phyloP scores from a whole-genome alignment of 371 early-diverging fungal genomes.

The Apophysomyces elegans region DNA sequence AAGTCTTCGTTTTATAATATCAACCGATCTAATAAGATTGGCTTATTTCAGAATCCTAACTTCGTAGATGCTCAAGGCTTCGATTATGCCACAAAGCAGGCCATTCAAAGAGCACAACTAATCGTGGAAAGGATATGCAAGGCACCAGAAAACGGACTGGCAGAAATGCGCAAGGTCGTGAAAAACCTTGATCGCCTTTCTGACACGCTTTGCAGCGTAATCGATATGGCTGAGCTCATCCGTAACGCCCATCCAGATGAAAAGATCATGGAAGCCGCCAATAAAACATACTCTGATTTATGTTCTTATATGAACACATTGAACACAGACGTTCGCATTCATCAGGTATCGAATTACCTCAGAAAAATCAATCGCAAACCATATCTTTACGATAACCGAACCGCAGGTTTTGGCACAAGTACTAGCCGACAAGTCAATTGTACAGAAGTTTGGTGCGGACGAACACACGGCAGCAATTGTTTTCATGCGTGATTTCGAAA shows the following conservation, averaged over 20 bases:
- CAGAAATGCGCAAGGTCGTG: constrained; percentile 73
- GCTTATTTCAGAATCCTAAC: constrained; percentile 45
- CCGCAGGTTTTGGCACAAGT: constrained; percentile 67
- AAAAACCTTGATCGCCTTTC: constrained; percentile 89
- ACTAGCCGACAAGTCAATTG: constrained; percentile 61
- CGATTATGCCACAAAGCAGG: constrained; percentile 45
- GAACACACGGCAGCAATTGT: constrained; percentile 83
- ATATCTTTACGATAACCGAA: not conserved
- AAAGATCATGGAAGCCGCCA: constrained; percentile 74
- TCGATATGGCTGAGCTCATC: constrained; percentile 93
- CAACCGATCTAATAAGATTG: constrained; percentile 11
- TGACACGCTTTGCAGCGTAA: constrained; percentile 87
- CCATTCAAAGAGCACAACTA: constrained; percentile 55
- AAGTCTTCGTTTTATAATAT: not conserved
- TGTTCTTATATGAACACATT: constrained; percentile 89
- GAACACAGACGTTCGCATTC: constrained; percentile 89
- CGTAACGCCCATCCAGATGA: constrained; percentile 87
- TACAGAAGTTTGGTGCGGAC: constrained; percentile 58
- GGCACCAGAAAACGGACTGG: constrained; percentile 58
- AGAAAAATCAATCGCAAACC: not conserved
- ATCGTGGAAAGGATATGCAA: constrained; percentile 63
- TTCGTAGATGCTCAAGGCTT: constrained; percentile 41
- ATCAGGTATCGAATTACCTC: constrained; percentile 55
- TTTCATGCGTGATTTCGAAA: constrained; percentile 91
- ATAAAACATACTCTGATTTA: constrained; percentile 75